Evolutionary conservation across 768 basidiomycete genomes (phyloP), one percentile per base, ranked within the genome.

Genomic region (Pisolithus tinctorius): DNA sequence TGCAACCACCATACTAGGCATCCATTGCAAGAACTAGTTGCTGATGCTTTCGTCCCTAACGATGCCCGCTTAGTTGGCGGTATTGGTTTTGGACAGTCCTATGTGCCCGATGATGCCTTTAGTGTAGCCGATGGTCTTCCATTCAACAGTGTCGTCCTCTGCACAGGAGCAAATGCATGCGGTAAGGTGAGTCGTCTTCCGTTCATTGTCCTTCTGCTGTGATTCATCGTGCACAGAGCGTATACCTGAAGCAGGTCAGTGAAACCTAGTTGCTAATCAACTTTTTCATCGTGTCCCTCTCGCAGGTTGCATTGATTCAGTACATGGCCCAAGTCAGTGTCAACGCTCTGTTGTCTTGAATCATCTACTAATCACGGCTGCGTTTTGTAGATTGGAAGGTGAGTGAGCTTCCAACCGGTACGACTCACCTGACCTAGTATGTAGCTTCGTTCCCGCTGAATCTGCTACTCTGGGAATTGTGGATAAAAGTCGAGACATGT

Each of bases 101-200:
- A 63, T 17, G 69, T 65, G 30, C 60, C 57, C 37, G 67, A 65
- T 20, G 56, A 71, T 29, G 63, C 48, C 68, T 57, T 55, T 7
- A 56, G 61, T 4, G 8, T 7, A 14, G 58, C 36, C 6, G 25
- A 20, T 4, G 50, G 45, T 25, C 48, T 53, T 60, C 50, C 38
- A 23, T 69, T 58, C 51, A 81, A 79, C 53, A 90, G 87, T 50
- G 62, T 92, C 14, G 58, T 90, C 49, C 70, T 93, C 2, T 88
- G 91, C 59, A 96, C 92, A 2, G 95, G 95, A 14, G 91, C 95
- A 6, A 98, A 97, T 70, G 93, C 90, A 4, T 94, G 91, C 54
- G 95, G 95, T 53, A 98, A 97, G 79, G 89, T 87, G 45, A 46
- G 65, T 23, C 7, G 10, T 8, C 6, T 31, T 37, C n/a, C 25